A percentile compares a stretch with the other conserved stretches of the same genome.
These are phyloP conservation scores for Malus hybrid DNA, from an alignment of 331 rosid species.

Conservation along the genomic window DNA sequence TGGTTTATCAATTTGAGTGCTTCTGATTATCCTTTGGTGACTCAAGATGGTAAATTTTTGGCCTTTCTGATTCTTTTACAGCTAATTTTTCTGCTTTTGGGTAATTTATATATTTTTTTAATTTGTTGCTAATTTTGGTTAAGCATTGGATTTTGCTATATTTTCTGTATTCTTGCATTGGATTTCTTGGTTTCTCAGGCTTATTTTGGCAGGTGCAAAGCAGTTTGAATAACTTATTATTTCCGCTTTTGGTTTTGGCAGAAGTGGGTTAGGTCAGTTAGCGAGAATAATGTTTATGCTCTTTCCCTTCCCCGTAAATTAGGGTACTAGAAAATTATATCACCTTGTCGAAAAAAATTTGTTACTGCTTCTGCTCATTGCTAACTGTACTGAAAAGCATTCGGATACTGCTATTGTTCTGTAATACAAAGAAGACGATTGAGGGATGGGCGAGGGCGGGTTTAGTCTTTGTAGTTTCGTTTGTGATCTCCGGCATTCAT, in stretches of 20 bases:
- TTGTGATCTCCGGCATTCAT: not conserved
- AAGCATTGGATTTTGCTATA: not conserved
- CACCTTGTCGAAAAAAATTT: too few relatives aligned
- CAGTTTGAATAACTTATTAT: too few relatives aligned
- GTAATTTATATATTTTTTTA: not conserved
- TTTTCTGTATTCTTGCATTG: not conserved
- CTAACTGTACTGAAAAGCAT: not conserved
- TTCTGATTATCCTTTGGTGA: conserved; percentile 83
- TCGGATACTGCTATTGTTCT: not conserved
- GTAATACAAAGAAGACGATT: not conserved
- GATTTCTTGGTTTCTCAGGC: not conserved
- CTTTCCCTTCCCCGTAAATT: too few relatives aligned
- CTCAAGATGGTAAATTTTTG: conserved; percentile 69
- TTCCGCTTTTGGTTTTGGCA: too few relatives aligned
- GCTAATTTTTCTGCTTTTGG: not conserved
- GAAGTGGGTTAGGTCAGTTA: too few relatives aligned
- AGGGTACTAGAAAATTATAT: too few relatives aligned
- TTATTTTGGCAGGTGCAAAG: not conserved
- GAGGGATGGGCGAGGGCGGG: not conserved
- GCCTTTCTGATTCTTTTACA: not conserved
- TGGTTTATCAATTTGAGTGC: conserved; percentile 96
- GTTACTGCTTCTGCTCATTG: not conserved
- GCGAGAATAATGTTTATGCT: too few relatives aligned
- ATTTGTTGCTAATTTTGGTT: not conserved
- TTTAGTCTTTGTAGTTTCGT: not conserved